These are phyloP conservation scores for Oxyria digyna DNA, from an alignment of 148 eudicot genomes.

Conservation along the genomic window DNA sequence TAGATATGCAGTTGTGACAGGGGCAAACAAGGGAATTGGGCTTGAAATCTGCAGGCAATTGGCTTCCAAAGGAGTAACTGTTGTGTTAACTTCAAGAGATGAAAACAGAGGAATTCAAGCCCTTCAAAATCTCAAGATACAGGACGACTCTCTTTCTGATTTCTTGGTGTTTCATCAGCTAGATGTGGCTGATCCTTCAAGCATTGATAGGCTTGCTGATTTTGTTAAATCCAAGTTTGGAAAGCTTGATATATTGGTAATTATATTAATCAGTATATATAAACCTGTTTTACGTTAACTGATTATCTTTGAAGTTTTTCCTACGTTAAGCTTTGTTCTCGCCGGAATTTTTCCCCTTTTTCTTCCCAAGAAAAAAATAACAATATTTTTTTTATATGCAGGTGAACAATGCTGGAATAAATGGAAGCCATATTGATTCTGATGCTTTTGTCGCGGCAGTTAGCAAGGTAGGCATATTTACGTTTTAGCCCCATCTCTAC, in stretches of 20 bases:
- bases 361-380: too few relatives aligned
- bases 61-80: slow-evolving; percentile 29
- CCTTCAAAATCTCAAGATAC: background rate
- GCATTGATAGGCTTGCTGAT: slow-evolving; percentile 25
- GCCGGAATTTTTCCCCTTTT: too few relatives aligned
- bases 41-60: slow-evolving; percentile 46
- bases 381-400: too few relatives aligned
- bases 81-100: slow-evolving; percentile 38
- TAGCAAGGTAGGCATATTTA: too few relatives aligned
- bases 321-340: too few relatives aligned
- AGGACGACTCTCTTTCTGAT: background rate
- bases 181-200: slow-evolving; percentile 30
- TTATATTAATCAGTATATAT: too few relatives aligned
- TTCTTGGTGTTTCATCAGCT: slow-evolving; percentile 31
- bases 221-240: slow-evolving; percentile 29
- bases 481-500: too few relatives aligned
- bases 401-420: too few relatives aligned
- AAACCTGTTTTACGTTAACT: too few relatives aligned
- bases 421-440: too few relatives aligned
- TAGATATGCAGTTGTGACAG: slow-evolving; percentile 55
- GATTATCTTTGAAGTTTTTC: too few relatives aligned
- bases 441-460: too few relatives aligned
- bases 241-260: slow-evolving; percentile 55
- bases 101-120: slow-evolving; percentile 38
- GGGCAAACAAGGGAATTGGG: slow-evolving; percentile 28